These are phyloP conservation scores for Diddensiella transvaalensis DNA, from an alignment of 805 yeast species.

Conservation along the genomic window DNA sequence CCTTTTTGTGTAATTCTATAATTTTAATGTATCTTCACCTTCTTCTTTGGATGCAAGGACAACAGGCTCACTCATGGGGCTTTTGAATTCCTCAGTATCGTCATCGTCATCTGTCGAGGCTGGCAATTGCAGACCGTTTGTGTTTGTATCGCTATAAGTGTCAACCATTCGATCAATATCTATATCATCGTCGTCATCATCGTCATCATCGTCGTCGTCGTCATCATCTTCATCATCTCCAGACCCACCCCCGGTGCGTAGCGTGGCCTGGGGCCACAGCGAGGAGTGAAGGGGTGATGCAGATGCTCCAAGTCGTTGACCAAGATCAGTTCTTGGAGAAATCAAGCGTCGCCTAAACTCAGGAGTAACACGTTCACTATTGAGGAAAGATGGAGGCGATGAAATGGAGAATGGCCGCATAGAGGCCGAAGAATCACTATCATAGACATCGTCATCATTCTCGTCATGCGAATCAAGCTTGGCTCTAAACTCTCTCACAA, in stretches of 20 bases:
- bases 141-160: not conserved
- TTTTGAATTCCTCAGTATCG: not conserved
- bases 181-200: constrained; percentile 8
- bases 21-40: not conserved
- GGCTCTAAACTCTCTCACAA: constrained; percentile 10
- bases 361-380: not conserved
- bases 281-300: not conserved
- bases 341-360: not conserved
- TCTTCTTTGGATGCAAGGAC: not conserved
- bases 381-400: not conserved
- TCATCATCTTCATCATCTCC: constrained; percentile 6
- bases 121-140: not conserved
- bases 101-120: not conserved
- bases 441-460: not conserved
- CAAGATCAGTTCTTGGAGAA: not conserved
- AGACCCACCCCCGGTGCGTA: not conserved
- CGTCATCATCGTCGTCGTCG: constrained; percentile 1
- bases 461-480: not conserved
- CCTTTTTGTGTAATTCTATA: not conserved
- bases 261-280: not conserved
- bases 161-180: not conserved
- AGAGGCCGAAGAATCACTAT: not conserved
- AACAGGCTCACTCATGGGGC: not conserved
- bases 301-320: not conserved
- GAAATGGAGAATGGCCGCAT: not conserved